Base-by-base conservation (phyloP, 176 grass and related monocot species). In the Phyllostachys edulis region DNA sequence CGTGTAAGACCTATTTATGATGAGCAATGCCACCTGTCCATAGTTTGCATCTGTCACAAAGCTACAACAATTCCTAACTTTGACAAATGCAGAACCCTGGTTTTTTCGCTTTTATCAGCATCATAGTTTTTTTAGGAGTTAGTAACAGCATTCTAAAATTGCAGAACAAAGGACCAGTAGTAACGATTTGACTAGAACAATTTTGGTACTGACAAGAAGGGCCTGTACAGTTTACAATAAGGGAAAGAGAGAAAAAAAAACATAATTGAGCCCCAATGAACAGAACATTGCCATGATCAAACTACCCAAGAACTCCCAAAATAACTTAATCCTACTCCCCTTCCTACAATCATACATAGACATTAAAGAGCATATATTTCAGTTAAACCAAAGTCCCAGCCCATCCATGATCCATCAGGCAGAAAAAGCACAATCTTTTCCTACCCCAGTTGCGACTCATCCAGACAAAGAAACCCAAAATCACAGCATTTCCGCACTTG, bases 211-310 rank as follows among this genome's bases (percentile, higher is more conserved):
- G 45, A 37, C 15, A 23, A 65, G 13, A 67, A n/a, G 8, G 32
- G 26, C 40, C 50, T 40, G 7, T 9, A 5, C 46, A 56, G 20
- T 56, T 2, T n/a, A 40, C 23, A 4, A n/a, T 20, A 5, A 38
- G 21, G 21, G 10, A 40, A 52, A 16, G 41, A 34, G 3, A 72
- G 13, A n/a, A n/a, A n/a, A 63, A 63, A 78, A 2, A 26, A 11
- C 59, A 87, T 59, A 73, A 65, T 52, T 64, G 23, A 64, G 36
- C 44, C 84, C 84, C 5, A 46, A 34, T 4, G 45, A 36, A 40
- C 67, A 63, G 55, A 68, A 15, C 4, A 59, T 63, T 85, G 39
- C 39, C 9, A 54, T 24, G 39, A 61, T 12, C 4, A 59, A 10
- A 6, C 24, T 21, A 5, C 16, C 61, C 3, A 11, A 45, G 9